Evolutionary conservation across 1,284 basidiomycete species (phyloP), one percentile per base, ranked within the genome.

Genomic region (Ustilago tritici): DNA sequence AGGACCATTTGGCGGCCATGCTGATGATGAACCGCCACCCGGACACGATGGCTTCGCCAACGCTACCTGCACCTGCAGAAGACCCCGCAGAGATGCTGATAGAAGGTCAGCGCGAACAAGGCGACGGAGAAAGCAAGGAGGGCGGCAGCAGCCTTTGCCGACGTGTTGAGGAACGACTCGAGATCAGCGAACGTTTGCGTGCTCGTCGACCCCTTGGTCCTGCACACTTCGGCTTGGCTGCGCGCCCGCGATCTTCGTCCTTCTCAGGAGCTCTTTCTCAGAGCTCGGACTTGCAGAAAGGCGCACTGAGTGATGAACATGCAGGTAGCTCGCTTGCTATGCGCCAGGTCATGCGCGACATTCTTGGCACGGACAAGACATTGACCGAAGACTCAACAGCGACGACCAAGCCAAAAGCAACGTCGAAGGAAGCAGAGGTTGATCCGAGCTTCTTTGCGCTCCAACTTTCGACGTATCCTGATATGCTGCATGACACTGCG

Each of bases 361-460:
- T 78, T n/a, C 58, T 80, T 1, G 58, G 70, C 17, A 31, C 68
- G 10, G 76, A 78, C 12, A 58, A 58, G 28, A 23, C 63, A 3
- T 17, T 49, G 10, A 60, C 55, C 12, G 23, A 12, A 31, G 61
- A 49, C 5, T 35, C 40, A 4, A 15, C 58, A n/a, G 40, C 66
- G 17, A 56, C 53, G 4, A 23, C 36, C 50, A 64, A 52, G 28
- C 5, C 61, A 15, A 63, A 66, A 53, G 35, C 52, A n/a, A 55
- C 56, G 3, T 5, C 61, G 4, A 78, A 78, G 63, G 76, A 78
- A 19, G 56, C 63, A 3, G 65, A 67, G 35, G 89, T 98, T 66
- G 93, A 96, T 79, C 96, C 95, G 0, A 91, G 92, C 55, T 98
- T 93, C 87, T 89, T 98, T 55, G 91, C 92, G 0, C 88, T 98